Base-by-base conservation (phyloP, 176 grass and related monocot species). In the Oropetium thomaeum region DNA sequence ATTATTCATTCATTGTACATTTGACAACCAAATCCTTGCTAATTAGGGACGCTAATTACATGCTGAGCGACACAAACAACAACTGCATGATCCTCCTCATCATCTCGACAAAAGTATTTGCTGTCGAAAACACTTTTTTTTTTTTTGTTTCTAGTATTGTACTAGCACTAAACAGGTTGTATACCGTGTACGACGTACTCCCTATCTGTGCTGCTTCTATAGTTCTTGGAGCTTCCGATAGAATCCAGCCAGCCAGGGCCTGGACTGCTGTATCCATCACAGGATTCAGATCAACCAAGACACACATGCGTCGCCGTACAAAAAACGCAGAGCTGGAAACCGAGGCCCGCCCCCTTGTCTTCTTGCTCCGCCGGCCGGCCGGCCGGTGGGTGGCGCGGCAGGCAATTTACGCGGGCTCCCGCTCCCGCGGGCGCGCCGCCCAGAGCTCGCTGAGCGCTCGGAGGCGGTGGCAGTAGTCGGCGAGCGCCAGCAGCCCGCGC, bases 361-460 rank as follows among this genome's bases (percentile, higher is more conserved):
- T 40, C 34, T 59, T 59, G 8, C 71, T 65, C 20, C 79, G 8
- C 25, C 28, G 26, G 17, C 22, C 19, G 33, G 33, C 49, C 33
- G 14, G n/a, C n/a, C n/a, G n/a, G n/a, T n/a, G n/a, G n/a, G n/a
- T n/a, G n/a, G 26, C 72, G 39, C 38, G 44, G 48, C 48, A 20
- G 48, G 16, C 26, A 19, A 4, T 23, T 63, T 74, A 90, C 42
- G 88, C 83, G 5, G 83, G 74, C 65, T 97, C 90, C 11, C 69
- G 74, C 65, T 97, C 90, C 11, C 69, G 65, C 11, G 85, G 88
- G 0, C 90, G 85, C 47, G 83, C 86, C 20, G 83, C 88, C 88
- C 93, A 97, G 63, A 93, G 79, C 15, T 85, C 85, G 82, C 88
- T 93, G 71, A 93, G 90, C 44, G 85, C 77, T 10, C 85, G 87